These are phyloP conservation scores for Nakaseomyces delphensis DNA, from an alignment of 1,139 yeast species.

Conservation along the genomic window DNA sequence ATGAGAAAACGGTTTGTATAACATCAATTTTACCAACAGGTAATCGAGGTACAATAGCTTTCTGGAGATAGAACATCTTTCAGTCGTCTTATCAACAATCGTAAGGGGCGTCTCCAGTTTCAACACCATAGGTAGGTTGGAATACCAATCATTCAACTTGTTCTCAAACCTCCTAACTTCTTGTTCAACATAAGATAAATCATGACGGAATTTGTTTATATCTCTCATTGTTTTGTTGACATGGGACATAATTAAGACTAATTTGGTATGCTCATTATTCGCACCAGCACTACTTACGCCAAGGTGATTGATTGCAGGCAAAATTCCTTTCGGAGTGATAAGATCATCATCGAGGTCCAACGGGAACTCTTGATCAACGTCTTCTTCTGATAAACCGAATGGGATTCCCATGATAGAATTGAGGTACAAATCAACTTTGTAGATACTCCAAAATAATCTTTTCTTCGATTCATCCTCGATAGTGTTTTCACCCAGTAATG, in stretches of 20 bases:
- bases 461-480: slow-evolving; percentile 77
- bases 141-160: slow-evolving; percentile 63
- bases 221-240: slow-evolving; percentile 42
- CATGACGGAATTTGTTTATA: slow-evolving; percentile 12
- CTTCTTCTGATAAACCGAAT: slow-evolving; percentile 47
- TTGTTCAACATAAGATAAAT: slow-evolving; percentile 7
- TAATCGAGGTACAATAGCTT: slow-evolving; percentile 56
- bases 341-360: slow-evolving; percentile 78
- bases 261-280: slow-evolving; percentile 72
- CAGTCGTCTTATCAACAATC: slow-evolving; percentile 30
- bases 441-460: slow-evolving; percentile 78
- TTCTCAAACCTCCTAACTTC: slow-evolving; percentile 41
- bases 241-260: slow-evolving; percentile 49
- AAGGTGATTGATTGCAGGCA: slow-evolving; percentile 28
- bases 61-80: slow-evolving; percentile 51
- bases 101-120: slow-evolving; percentile 38
- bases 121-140: slow-evolving; percentile 56
- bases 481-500: slow-evolving; percentile 34
- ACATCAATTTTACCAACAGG: slow-evolving; percentile 57
- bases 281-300: slow-evolving; percentile 54
- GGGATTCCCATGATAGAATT: slow-evolving; percentile 84
- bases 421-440: slow-evolving; percentile 82
- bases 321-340: slow-evolving; percentile 45
- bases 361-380: slow-evolving; percentile 78
- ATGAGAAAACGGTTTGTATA: slow-evolving; percentile 67